Evolutionary conservation across 2,329 filamentous ascomycete genomes (phyloP).

Genomic region (Aspergillus sergii): DNA sequence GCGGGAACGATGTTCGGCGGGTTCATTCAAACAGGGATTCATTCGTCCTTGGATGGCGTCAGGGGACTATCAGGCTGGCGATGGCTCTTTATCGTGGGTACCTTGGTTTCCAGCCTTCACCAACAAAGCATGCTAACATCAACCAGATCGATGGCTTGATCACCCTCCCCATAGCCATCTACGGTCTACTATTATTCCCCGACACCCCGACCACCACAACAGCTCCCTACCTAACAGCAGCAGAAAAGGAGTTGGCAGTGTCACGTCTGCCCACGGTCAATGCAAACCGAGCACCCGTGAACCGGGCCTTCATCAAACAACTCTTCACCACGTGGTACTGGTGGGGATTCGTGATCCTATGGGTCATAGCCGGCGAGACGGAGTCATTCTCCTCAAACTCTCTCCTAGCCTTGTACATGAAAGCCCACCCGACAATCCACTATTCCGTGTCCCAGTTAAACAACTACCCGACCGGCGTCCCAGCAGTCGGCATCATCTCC

Average conservation of each 20-base stretch:
- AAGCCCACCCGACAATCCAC: slow-evolving; percentile 46
- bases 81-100: slow-evolving; percentile 41
- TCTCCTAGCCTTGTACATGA: slow-evolving; percentile 57
- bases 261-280: slow-evolving; percentile 31
- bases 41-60: slow-evolving; percentile 30
- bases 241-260: slow-evolving; percentile 35
- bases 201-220: slow-evolving; percentile 40
- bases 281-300: slow-evolving; percentile 23
- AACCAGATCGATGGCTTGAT: slow-evolving; percentile 42
- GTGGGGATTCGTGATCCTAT: slow-evolving; percentile 41
- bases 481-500: slow-evolving; percentile 54
- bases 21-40: slow-evolving; percentile 40
- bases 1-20: slow-evolving; percentile 42
- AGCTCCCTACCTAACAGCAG: slow-evolving; percentile 36
- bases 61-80: slow-evolving; percentile 35
- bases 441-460: slow-evolving; percentile 56
- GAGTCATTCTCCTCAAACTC: slow-evolving; percentile 71
- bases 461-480: slow-evolving; percentile 57
- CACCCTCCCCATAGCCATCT: slow-evolving; percentile 46
- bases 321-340: slow-evolving; percentile 40
- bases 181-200: slow-evolving; percentile 47
- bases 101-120: background rate
- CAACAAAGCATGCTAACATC: slow-evolving; percentile 7
- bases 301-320: slow-evolving; percentile 31
- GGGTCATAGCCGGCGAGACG: slow-evolving; percentile 68